Percentiles rank a stretch among this genome's conserved stretches.
Evolutionary conservation across 2,329 filamentous ascomycete genomes (phyloP).

Genomic region (Penicillium sp.): DNA sequence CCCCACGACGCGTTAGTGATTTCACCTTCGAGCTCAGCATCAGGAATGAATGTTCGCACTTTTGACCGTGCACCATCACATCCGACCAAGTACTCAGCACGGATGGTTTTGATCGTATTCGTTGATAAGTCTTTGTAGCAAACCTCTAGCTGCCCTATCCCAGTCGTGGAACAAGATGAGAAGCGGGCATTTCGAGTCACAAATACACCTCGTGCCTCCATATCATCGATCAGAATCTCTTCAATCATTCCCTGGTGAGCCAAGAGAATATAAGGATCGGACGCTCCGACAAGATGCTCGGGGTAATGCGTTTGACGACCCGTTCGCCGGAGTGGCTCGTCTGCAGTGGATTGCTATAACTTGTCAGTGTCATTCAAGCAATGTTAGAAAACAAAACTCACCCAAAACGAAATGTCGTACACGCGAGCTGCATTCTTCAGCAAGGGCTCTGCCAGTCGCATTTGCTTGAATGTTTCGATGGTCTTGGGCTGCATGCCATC

Average conservation of each 20-base stretch:
- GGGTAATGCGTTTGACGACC: conserved; percentile 71
- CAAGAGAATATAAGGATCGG: conserved; percentile 56
- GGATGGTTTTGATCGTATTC: conserved; percentile 45
- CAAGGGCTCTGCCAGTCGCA: conserved; percentile 69
- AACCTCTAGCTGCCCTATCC: conserved; percentile 42
- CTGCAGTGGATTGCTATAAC: conserved; percentile 39
- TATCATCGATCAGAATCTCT: conserved; percentile 67
- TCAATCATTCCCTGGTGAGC: conserved; percentile 76
- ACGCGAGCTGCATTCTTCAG: conserved; percentile 68
- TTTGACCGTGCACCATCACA: conserved; percentile 73
- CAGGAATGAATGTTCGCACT: conserved; percentile 64
- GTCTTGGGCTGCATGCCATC: conserved; percentile 77
- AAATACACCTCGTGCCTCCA: conserved; percentile 63
- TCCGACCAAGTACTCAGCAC: conserved; percentile 67
- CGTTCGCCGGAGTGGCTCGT: conserved; percentile 59
- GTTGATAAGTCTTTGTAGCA: conserved; percentile 40
- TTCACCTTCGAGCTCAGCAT: conserved; percentile 50
- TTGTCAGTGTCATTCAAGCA: background rate
- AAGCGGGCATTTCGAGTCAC: conserved; percentile 68
- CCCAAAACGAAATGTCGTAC: conserved; percentile 76
- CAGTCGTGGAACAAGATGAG: conserved; percentile 49
- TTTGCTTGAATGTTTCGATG: conserved; percentile 73
- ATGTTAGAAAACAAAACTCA: conserved; percentile 34
- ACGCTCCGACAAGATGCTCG: conserved; percentile 47
- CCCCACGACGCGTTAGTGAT: conserved; percentile 66